These are phyloP conservation scores for Globisporangium lucens DNA, from an alignment of 352 stramenopile genomes.

Conservation along the genomic window DNA sequence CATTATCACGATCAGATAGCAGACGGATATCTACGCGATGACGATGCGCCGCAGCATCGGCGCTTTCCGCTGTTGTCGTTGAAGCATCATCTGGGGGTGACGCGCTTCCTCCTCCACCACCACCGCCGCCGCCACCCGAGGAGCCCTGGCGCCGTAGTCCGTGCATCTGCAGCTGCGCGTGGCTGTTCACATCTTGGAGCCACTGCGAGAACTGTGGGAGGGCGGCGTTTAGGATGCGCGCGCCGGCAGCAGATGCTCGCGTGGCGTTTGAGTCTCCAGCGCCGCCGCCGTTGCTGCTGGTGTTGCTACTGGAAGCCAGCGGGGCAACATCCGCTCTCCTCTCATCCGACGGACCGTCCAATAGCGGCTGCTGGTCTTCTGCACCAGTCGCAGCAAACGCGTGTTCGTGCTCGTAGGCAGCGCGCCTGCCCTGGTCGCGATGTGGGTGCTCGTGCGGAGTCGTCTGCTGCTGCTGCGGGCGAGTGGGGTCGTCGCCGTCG, in stretches of 20 bases:
- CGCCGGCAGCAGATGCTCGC: not conserved
- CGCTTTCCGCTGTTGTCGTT: not conserved
- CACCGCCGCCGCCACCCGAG: not conserved
- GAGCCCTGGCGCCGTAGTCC: conserved; percentile 9
- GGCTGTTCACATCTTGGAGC: conserved; percentile 20
- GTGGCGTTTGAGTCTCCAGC: not conserved
- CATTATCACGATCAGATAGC: not conserved
- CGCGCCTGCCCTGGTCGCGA: too few species aligned
- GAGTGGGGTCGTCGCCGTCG: not conserved
- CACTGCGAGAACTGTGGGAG: conserved; percentile 29
- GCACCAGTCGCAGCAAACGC: not conserved
- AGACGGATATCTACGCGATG: not conserved
- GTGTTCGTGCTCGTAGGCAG: not conserved
- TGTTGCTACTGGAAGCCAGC: not conserved
- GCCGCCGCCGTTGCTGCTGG: not conserved
- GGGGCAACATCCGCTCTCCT: not conserved
- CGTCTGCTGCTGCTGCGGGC: not conserved
- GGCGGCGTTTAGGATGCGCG: conserved; percentile 21
- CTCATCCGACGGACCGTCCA: not conserved
- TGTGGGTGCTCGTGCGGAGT: not conserved
- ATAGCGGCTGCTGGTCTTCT: not conserved
- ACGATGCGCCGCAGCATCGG: not conserved
- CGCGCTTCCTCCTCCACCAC: not conserved
- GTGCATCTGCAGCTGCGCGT: conserved; percentile 8
- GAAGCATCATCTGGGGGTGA: not conserved